Evolutionary conservation across 108 stramenopile genomes (phyloP).

Genomic region (Skeletonema marinoi): DNA sequence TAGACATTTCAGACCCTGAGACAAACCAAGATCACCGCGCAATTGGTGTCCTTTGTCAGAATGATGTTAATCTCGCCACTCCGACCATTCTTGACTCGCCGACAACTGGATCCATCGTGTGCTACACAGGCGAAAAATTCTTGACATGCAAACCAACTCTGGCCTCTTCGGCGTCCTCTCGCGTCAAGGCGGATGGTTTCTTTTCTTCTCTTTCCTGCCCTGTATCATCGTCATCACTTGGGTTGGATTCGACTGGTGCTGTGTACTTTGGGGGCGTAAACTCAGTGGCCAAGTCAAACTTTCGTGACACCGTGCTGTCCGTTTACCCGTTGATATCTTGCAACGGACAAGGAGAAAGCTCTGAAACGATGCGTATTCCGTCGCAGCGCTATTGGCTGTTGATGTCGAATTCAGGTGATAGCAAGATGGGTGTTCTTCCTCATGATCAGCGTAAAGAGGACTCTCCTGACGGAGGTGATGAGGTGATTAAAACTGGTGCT

Average conservation of each 20-base stretch:
- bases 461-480: constrained; percentile 22
- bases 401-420: constrained; percentile 63
- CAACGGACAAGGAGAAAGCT: constrained; percentile 29
- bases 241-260: constrained; percentile 64
- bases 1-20: constrained; percentile 19
- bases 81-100: constrained; percentile 8
- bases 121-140: constrained; percentile 20
- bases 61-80: constrained; percentile 13
- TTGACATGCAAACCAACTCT: constrained; percentile 26
- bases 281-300: constrained; percentile 32
- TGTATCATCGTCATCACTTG: constrained; percentile 46
- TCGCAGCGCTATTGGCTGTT: constrained; percentile 74
- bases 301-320: constrained; percentile 59
- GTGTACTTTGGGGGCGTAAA: constrained; percentile 23
- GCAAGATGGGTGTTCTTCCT: constrained; percentile 5
- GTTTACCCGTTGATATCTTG: constrained; percentile 65
- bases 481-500: constrained; percentile 54
- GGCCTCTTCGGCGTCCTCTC: not conserved
- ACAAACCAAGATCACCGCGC: constrained; percentile 17
- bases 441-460: constrained; percentile 18
- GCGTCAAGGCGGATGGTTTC: constrained; percentile 22
- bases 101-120: constrained; percentile 13
- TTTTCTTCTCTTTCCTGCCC: constrained; percentile 45
- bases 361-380: constrained; percentile 50
- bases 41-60: constrained; percentile 44